Conservation (phyloP, 805 yeast species). For the Debaryomyces prosopidis region DNA sequence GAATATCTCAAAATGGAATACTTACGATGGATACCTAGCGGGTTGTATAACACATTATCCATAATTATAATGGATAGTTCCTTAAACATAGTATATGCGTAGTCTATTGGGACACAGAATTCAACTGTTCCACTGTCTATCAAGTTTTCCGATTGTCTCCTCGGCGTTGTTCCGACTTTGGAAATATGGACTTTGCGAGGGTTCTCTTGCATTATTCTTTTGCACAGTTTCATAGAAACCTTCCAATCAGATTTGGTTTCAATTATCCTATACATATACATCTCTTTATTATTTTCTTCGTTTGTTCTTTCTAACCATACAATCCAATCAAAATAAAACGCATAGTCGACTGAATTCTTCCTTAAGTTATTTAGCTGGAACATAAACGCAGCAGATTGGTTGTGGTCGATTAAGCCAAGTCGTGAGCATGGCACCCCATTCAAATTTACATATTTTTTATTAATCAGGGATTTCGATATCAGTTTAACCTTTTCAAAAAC, state of each 20-base stretch:
- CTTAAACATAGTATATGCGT: conserved; percentile 10
- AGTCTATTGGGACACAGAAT: conserved; percentile 12
- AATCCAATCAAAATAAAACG: conserved; percentile 19
- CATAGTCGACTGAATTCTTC: conserved; percentile 9
- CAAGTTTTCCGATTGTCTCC: conserved; percentile 11
- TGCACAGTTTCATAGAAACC: conserved; percentile 4
- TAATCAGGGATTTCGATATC: background rate
- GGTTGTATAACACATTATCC: conserved; percentile 12
- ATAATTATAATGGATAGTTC: conserved; percentile 9
- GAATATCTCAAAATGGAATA: background rate
- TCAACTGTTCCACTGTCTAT: conserved; percentile 17
- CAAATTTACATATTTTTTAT: conserved; percentile 1
- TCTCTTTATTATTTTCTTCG: conserved; percentile 2
- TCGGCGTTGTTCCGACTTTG: conserved; percentile 14
- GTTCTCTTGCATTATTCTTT: conserved; percentile 1
- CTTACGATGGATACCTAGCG: conserved; percentile 10
- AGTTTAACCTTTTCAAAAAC: background rate
- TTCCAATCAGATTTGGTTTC: conserved; percentile 14
- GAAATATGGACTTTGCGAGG: conserved; percentile 13
- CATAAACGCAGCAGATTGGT: conserved; percentile 11
- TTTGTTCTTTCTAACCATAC: conserved; percentile 10
- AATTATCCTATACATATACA: conserved; percentile 9
- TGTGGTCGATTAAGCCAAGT: conserved; percentile 12
- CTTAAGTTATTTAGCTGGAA: conserved; percentile 13
- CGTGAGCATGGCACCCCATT: conserved; percentile 17